phyloP scores from a whole-genome alignment of 2,329 filamentous ascomycete genomes.

The Aureobasidium sp. region DNA sequence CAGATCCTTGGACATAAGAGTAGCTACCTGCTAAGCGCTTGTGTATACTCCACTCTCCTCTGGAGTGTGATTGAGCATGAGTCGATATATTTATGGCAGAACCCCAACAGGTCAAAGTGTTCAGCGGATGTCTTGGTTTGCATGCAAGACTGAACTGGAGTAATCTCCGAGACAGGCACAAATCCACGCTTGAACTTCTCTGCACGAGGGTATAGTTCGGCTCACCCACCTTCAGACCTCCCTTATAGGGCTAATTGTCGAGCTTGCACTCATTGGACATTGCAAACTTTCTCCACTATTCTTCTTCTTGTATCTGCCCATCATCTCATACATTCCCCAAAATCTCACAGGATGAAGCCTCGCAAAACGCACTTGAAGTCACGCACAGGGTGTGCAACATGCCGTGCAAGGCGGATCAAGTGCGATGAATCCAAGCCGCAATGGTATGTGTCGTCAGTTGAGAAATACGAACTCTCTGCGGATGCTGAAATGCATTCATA shows the following conservation, averaged over 20 bases:
- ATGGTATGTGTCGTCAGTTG: neutral
- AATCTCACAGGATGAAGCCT: neutral
- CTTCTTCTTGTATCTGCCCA: neutral
- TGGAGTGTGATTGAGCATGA: neutral
- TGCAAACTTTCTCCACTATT: neutral
- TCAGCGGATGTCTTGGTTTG: neutral
- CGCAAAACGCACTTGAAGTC: conserved; percentile 10
- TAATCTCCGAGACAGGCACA: neutral
- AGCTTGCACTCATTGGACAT: neutral
- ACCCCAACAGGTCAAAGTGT: neutral
- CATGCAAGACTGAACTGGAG: neutral
- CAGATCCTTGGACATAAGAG: neutral
- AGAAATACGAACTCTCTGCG: neutral
- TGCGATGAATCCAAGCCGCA: conserved; percentile 8
- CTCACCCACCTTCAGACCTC: neutral
- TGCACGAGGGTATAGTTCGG: neutral
- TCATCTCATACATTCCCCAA: neutral
- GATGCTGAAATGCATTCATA: neutral
- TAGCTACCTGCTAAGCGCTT: neutral
- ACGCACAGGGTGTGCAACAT: conserved; percentile 4
- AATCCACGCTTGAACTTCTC: neutral
- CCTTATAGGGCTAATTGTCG: neutral
- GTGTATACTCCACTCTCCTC: neutral
- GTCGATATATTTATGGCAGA: neutral
- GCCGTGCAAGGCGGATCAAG: neutral